Evolutionary conservation across 2,329 filamentous ascomycete species (phyloP).

Genomic region (Talaromyces sp.): DNA sequence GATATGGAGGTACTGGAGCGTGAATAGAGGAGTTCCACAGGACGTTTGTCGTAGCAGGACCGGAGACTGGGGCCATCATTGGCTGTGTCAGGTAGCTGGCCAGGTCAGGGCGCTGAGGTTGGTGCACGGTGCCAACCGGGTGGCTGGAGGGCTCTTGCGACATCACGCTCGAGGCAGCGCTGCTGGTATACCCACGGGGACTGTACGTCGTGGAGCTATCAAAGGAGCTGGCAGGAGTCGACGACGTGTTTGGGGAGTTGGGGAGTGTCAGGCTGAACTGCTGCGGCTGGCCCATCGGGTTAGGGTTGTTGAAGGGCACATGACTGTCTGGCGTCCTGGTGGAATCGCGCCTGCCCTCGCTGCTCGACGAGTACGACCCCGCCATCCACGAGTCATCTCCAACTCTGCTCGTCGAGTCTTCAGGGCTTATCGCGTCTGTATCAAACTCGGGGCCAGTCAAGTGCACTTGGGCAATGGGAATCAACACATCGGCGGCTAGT

Average conservation of each 20-base stretch:
- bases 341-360: constrained; percentile 7
- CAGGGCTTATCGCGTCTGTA: constrained; percentile 11
- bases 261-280: background rate
- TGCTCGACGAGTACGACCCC: constrained; percentile 4
- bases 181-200: constrained; percentile 10
- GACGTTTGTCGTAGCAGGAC: constrained; percentile 3
- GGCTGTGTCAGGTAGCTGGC: constrained; percentile 8
- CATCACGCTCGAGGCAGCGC: constrained; percentile 10
- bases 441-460: constrained; percentile 19
- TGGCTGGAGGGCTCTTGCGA: constrained; percentile 11
- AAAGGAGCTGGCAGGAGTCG: constrained; percentile 12
- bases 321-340: constrained; percentile 4
- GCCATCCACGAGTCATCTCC: constrained; percentile 6
- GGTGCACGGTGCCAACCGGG: background rate
- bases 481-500: constrained; percentile 23
- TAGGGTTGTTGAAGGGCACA: constrained; percentile 5
- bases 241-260: constrained; percentile 1
- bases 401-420: background rate
- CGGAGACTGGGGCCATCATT: constrained; percentile 3
- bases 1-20: constrained; percentile 6
- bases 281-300: background rate
- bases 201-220: constrained; percentile 11
- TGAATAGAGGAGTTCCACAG: constrained; percentile 9
- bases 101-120: constrained; percentile 2
- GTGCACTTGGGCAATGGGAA: constrained; percentile 26